Conservation (phyloP, 441 rosid genomes). For the Capsella rubella region DNA sequence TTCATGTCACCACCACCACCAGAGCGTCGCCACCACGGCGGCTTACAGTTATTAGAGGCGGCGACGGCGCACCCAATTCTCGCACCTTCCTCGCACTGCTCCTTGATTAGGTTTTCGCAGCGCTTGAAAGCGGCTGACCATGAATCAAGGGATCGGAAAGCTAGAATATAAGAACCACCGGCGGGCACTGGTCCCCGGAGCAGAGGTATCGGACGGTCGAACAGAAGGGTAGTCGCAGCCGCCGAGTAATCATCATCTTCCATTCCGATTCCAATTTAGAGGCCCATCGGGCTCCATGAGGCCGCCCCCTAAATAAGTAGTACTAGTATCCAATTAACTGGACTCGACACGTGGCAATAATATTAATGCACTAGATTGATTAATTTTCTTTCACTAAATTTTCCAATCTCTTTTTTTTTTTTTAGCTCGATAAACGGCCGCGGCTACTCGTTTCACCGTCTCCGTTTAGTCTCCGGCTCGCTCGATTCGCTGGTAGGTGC, state of each 20-base stretch:
- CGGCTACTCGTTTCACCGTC: neutral
- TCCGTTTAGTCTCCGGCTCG: neutral
- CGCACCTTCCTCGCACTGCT: conserved; percentile 79
- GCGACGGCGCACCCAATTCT: conserved; percentile 74
- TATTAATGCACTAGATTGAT: no score
- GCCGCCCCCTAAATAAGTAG: neutral
- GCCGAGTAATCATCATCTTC: conserved; percentile 55
- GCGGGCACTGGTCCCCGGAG: conserved; percentile 71
- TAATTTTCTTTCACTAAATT: no score
- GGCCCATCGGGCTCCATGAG: conserved; percentile 25
- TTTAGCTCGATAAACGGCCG: no score
- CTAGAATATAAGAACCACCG: conserved; percentile 53
- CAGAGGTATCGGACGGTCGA: conserved; percentile 59
- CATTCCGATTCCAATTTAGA: neutral
- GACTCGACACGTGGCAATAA: conserved; percentile 21
- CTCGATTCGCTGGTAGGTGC: neutral
- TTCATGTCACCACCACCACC: conserved; percentile 42
- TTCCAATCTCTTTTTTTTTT: no score
- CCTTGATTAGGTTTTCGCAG: conserved; percentile 52
- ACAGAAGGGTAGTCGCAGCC: conserved; percentile 56
- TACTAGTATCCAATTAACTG: neutral
- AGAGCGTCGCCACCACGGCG: conserved; percentile 68
- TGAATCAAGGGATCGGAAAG: conserved; percentile 58
- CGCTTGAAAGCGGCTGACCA: conserved; percentile 62
- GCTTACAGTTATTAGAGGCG: conserved; percentile 72